These are phyloP conservation scores for Myxozyma lipomycoides DNA, from an alignment of 805 yeast species.

Conservation along the genomic window DNA sequence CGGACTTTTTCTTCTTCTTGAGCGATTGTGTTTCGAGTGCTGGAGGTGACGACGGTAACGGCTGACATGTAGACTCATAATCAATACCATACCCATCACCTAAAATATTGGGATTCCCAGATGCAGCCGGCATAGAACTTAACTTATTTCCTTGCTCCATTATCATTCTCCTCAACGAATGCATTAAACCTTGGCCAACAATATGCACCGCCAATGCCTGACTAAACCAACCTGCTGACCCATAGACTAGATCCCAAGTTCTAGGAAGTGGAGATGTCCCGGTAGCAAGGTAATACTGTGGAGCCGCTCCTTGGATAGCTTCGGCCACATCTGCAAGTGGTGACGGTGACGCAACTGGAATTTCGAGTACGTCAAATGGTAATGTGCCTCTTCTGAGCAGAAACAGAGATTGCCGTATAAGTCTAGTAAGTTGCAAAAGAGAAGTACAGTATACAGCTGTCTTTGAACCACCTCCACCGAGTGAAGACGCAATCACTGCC, in stretches of 20 bases:
- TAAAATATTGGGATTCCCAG: conserved; percentile 19
- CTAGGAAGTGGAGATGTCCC: conserved; percentile 25
- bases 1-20: conserved; percentile 32
- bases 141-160: conserved; percentile 27
- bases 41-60: conserved; percentile 26
- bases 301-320: conserved; percentile 1
- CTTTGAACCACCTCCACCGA: conserved; percentile 37
- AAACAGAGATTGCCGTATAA: conserved; percentile 26
- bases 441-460: conserved; percentile 36
- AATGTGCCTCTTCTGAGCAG: conserved; percentile 25
- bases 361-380: conserved; percentile 12
- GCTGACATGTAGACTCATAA: conserved; percentile 2
- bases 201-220: conserved; percentile 38
- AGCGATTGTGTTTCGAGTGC: conserved; percentile 25
- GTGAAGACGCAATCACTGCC: conserved; percentile 31
- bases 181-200: conserved; percentile 34
- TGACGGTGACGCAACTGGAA: neutral
- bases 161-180: conserved; percentile 33
- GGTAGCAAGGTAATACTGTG: conserved; percentile 15
- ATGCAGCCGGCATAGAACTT: conserved; percentile 24
- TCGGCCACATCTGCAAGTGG: conserved; percentile 4
- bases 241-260: conserved; percentile 31
- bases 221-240: conserved; percentile 33
- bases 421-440: conserved; percentile 29
- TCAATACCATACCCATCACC: conserved; percentile 24